phyloP scores from a whole-genome alignment of 495 filamentous ascomycete species.

The Aspergillus haitiensis region DNA sequence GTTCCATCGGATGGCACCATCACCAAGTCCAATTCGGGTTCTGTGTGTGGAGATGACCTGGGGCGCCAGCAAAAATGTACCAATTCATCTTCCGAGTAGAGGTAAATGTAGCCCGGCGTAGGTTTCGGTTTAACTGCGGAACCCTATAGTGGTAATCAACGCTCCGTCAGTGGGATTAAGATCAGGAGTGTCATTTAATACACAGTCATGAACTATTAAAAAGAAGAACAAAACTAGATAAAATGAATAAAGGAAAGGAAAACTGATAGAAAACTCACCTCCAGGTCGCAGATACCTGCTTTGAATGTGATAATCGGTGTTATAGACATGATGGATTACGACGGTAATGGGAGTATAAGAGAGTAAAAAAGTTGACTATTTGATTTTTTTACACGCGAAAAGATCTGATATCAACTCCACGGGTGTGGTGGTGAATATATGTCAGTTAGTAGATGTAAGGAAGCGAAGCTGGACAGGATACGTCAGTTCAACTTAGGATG shows the following conservation, averaged over 20 bases:
- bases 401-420: neutral
- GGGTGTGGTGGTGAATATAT: neutral
- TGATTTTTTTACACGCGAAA: neutral
- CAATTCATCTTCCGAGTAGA: constrained; percentile 92
- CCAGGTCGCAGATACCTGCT: constrained; percentile 84
- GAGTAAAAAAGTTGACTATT: neutral
- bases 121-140: constrained; percentile 65
- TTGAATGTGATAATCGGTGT: constrained; percentile 92
- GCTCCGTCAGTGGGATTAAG: constrained; percentile 19
- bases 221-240: neutral
- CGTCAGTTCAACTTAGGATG: constrained; percentile 35
- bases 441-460: neutral
- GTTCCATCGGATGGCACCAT: constrained; percentile 88
- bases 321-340: constrained; percentile 63
- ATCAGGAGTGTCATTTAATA: neutral
- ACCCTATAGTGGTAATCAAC: constrained; percentile 48
- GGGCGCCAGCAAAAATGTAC: constrained; percentile 96
- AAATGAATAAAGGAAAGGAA: neutral
- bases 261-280: constrained; percentile 58
- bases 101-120: constrained; percentile 85
- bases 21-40: constrained; percentile 78
- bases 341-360: constrained; percentile 7
- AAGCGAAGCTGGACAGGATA: constrained; percentile 30
- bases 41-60: constrained; percentile 57
- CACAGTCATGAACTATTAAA: neutral